These are phyloP conservation scores for Pochonia chlamydosporia DNA, from an alignment of 2,329 filamentous ascomycete genomes.

Conservation along the genomic window DNA sequence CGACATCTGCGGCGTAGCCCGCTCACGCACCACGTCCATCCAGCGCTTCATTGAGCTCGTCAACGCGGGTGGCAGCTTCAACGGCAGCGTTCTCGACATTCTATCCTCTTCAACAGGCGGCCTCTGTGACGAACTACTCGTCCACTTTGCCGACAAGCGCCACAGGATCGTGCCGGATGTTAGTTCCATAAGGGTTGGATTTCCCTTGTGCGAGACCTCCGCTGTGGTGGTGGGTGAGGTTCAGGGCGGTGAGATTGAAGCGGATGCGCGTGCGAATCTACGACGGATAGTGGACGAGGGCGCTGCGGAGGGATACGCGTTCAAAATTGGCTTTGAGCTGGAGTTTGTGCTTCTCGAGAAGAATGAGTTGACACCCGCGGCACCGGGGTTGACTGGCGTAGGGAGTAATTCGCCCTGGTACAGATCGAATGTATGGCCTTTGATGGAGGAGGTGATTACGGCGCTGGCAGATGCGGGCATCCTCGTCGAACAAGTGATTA, in stretches of 20 bases:
- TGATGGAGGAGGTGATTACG: neutral
- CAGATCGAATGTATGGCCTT: neutral
- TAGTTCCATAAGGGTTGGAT: neutral
- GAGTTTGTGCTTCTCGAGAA: neutral
- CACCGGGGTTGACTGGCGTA: neutral
- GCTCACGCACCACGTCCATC: neutral
- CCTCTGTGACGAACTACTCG: neutral
- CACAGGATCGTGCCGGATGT: neutral
- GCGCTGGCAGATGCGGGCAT: neutral
- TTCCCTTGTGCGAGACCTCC: neutral
- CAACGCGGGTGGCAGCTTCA: neutral
- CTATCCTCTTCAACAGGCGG: neutral
- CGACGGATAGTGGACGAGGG: neutral
- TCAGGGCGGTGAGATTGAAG: neutral
- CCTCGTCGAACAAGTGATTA: neutral
- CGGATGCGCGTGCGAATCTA: neutral
- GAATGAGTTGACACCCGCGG: neutral
- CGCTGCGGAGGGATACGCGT: neutral
- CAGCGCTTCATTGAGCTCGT: neutral
- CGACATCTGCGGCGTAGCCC: neutral
- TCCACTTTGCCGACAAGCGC: neutral
- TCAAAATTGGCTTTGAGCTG: constrained; percentile 2
- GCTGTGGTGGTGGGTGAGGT: neutral
- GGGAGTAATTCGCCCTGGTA: neutral
- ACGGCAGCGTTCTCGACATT: neutral